phyloP scores from a whole-genome alignment of 352 stramenopile species.

The Globisporangium nagaii region DNA sequence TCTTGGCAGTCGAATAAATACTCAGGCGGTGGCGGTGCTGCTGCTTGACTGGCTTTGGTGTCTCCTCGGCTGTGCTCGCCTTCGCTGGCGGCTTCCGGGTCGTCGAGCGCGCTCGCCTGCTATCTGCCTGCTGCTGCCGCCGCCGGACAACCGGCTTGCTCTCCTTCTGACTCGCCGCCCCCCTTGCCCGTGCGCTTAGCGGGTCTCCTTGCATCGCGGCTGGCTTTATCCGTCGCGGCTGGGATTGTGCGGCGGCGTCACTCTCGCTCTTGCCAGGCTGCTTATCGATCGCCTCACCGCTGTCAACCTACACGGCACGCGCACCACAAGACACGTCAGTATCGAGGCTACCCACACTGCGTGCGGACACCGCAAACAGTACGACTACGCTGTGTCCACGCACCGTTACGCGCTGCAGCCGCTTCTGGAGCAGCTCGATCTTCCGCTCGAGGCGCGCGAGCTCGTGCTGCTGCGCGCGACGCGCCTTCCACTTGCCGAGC shows the following conservation, averaged over 20 bases:
- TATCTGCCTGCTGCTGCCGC: neutral
- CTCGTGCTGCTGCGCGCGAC: conserved; percentile 34
- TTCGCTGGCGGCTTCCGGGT: neutral
- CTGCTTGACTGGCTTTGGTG: neutral
- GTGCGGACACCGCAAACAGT: no score
- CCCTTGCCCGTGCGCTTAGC: neutral
- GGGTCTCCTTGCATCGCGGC: no score
- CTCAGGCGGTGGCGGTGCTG: conserved; percentile 25
- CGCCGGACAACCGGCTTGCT: neutral
- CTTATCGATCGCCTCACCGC: neutral
- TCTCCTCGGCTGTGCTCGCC: neutral
- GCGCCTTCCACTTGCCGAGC: conserved; percentile 29
- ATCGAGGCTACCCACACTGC: no score
- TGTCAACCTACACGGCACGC: neutral
- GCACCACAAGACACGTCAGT: no score
- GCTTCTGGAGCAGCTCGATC: conserved; percentile 12
- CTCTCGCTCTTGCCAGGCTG: neutral
- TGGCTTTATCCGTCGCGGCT: neutral
- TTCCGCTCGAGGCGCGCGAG: conserved; percentile 30
- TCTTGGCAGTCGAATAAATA: conserved; percentile 35
- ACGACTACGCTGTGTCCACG: neutral
- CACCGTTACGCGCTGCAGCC: neutral
- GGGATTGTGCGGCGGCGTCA: neutral
- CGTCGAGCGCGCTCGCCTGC: neutral
- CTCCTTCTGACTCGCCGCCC: neutral